Conservation (phyloP, 2,329 filamentous ascomycete species). For the Colletotrichum sansevieriae region DNA sequence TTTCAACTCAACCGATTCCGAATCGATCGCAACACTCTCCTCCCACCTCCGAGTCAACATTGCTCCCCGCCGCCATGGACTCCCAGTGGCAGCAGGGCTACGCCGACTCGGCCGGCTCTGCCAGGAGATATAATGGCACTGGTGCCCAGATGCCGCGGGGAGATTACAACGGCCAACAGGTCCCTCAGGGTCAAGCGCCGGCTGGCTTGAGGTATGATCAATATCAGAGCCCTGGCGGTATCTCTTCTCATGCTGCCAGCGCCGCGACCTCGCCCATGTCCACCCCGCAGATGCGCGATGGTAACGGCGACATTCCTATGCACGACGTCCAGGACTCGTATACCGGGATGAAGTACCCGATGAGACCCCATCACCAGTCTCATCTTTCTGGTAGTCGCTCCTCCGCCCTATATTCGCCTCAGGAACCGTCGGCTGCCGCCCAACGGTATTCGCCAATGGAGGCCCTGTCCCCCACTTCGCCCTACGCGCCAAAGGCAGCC, state of each 20-base stretch:
- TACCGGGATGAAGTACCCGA: conserved; percentile 86
- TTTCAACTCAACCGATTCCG: conserved; percentile 24
- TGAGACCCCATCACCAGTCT: conserved; percentile 82
- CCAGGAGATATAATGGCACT: conserved; percentile 73
- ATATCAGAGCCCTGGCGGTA: conserved; percentile 64
- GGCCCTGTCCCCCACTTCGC: conserved; percentile 81
- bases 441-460: conserved; percentile 98
- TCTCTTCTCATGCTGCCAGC: conserved; percentile 53
- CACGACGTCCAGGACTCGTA: conserved; percentile 88
- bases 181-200: conserved; percentile 56
- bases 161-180: conserved; percentile 48
- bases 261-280: conserved; percentile 70
- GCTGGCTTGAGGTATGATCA: conserved; percentile 75
- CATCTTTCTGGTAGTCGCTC: conserved; percentile 68
- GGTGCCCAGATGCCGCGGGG: conserved; percentile 52
- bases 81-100: conserved; percentile 71
- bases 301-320: conserved; percentile 85
- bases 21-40: conserved; percentile 22
- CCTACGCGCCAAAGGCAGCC: conserved; percentile 77
- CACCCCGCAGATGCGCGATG: conserved; percentile 74
- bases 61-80: conserved; percentile 58
- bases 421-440: conserved; percentile 84
- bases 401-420: conserved; percentile 78
- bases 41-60: conserved; percentile 36
- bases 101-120: conserved; percentile 72